Percentiles rank a stretch among this genome's conserved stretches.
phyloP scores from a whole-genome alignment of 2,329 filamentous ascomycete genomes.

The Dryadomyces quercivorus region DNA sequence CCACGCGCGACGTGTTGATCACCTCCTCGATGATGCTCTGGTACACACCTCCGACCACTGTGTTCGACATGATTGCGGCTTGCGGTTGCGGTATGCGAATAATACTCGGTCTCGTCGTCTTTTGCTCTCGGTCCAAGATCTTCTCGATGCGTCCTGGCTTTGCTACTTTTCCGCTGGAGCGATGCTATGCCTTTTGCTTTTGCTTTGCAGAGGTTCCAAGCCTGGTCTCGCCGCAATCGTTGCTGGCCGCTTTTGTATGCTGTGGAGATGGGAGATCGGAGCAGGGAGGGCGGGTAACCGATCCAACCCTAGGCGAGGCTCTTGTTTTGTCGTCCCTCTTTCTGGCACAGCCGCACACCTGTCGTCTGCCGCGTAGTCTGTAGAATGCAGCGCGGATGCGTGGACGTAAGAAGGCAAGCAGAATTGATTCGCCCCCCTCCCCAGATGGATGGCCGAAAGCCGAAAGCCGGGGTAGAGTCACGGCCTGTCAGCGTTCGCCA shows the following conservation, averaged over 20 bases:
- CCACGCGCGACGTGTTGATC: slow-evolving; percentile 80
- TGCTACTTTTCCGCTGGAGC: no score
- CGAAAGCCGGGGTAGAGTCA: background rate
- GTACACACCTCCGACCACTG: slow-evolving; percentile 64
- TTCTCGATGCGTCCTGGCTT: background rate
- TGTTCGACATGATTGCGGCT: slow-evolving; percentile 38
- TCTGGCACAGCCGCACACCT: background rate
- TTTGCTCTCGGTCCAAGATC: background rate
- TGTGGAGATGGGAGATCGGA: no score
- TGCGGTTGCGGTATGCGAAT: background rate
- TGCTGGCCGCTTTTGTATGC: no score
- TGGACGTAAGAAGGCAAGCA: background rate
- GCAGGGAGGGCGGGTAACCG: no score
- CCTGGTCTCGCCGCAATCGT: no score
- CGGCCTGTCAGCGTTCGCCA: background rate
- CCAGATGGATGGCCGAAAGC: background rate
- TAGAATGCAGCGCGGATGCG: background rate
- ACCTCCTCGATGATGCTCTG: slow-evolving; percentile 69
- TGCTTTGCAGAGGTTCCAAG: no score
- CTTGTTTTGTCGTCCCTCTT: no score
- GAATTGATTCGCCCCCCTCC: background rate
- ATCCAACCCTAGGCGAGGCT: no score
- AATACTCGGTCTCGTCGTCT: no score
- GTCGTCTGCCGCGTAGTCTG: background rate
- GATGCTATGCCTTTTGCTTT: no score